Evolutionary conservation across 78 protist species (phyloP).

Genomic region (Dictyostelium intermedium): DNA sequence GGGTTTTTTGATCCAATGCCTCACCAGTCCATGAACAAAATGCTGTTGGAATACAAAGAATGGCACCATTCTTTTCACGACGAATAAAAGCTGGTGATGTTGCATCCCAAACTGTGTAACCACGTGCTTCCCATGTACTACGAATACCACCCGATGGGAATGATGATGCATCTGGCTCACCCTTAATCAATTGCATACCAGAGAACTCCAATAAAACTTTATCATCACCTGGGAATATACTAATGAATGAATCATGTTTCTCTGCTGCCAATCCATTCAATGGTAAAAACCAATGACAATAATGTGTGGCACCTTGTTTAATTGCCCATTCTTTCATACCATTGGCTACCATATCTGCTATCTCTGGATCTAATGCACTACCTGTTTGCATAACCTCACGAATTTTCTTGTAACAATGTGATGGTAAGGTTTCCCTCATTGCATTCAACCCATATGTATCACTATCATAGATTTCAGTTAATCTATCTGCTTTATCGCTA

Average conservation of each 20-base stretch:
- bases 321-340: conserved; percentile 95
- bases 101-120: conserved; percentile 94
- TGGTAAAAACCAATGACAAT: conserved; percentile 95
- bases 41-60: conserved; percentile 87
- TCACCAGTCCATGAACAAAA: conserved; percentile 88
- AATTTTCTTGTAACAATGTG: conserved; percentile 73
- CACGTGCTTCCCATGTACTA: conserved; percentile 93
- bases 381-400: conserved; percentile 64
- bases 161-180: conserved; percentile 96
- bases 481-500: conserved; percentile 34
- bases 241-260: conserved; percentile 87
- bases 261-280: conserved; percentile 83
- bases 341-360: conserved; percentile 81
- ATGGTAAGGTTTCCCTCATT: conserved; percentile 76
- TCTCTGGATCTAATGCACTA: conserved; percentile 60
- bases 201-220: conserved; percentile 60
- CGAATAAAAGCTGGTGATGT: conserved; percentile 89
- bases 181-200: conserved; percentile 86
- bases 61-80: conserved; percentile 59
- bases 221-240: conserved; percentile 79
- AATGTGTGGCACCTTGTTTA: conserved; percentile 87
- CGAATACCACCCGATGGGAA: conserved; percentile 96
- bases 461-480: conserved; percentile 41
- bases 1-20: conserved; percentile 95
- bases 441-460: conserved; percentile 76